phyloP scores from a whole-genome alignment of 208 protist species.

The Leishmania martiniquensis region DNA sequence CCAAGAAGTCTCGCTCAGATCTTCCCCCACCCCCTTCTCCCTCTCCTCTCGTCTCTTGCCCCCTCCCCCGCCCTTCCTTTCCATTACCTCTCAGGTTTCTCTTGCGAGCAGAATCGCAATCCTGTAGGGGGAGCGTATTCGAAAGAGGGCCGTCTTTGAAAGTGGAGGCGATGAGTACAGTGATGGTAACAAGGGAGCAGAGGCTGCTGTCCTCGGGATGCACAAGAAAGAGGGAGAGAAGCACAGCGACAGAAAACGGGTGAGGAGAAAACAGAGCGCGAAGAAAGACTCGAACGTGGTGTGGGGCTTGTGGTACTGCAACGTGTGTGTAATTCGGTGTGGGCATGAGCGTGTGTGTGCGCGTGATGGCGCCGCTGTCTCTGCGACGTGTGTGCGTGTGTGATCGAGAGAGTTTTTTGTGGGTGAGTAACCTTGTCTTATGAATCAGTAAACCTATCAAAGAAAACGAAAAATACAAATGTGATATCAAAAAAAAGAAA shows the following conservation, averaged over 20 bases:
- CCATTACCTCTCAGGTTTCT: background rate
- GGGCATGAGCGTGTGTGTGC: background rate
- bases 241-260: background rate
- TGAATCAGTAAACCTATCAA: slow-evolving; percentile 5
- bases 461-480: background rate
- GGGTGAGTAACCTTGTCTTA: background rate
- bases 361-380: background rate
- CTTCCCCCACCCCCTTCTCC: no score
- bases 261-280: background rate
- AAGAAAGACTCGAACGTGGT: background rate
- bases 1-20: background rate
- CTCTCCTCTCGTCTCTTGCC: background rate
- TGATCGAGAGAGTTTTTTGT: background rate
- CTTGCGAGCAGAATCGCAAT: background rate
- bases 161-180: background rate
- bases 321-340: background rate
- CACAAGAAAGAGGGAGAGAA: background rate
- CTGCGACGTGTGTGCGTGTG: no score
- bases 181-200: background rate
- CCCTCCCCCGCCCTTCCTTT: background rate
- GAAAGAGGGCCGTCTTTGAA: background rate
- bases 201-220: background rate
- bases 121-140: background rate
- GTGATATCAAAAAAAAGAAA: background rate
- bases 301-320: background rate